Conservation (phyloP, 139 green algal species). For the Chlorella vulgaris region DNA sequence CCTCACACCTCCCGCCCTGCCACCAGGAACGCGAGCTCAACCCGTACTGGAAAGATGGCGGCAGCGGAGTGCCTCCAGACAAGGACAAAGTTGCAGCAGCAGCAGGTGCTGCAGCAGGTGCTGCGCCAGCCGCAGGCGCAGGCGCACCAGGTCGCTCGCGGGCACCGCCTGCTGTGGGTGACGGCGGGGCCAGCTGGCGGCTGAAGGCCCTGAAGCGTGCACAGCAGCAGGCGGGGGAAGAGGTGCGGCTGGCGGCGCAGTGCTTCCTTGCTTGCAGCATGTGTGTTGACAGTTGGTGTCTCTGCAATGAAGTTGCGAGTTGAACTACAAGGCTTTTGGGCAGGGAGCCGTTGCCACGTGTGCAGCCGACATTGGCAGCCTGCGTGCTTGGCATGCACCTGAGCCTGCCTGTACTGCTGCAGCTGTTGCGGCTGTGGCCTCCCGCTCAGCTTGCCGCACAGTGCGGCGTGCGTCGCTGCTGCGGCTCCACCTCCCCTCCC, state of each 20-base stretch:
- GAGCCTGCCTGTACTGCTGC: not conserved
- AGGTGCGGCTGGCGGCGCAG: slow-evolving; percentile 39
- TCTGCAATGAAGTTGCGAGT: too few relatives aligned
- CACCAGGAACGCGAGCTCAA: slow-evolving; percentile 49
- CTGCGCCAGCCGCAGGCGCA: too few relatives aligned
- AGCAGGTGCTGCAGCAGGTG: too few relatives aligned
- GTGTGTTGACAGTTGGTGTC: not conserved
- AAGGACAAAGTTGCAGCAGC: not conserved
- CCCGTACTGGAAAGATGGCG: slow-evolving; percentile 39
- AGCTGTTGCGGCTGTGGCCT: not conserved
- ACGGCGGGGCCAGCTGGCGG: slow-evolving; percentile 91
- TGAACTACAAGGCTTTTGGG: too few relatives aligned
- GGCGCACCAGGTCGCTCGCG: too few relatives aligned
- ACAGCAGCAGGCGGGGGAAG: slow-evolving; percentile 71
- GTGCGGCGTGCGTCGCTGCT: too few relatives aligned
- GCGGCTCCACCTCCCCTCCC: too few relatives aligned
- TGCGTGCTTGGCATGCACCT: not conserved
- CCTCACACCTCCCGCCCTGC: too few relatives aligned
- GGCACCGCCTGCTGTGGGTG: slow-evolving; percentile 60
- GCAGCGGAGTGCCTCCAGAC: slow-evolving; percentile 27
- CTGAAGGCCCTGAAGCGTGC: slow-evolving; percentile 90
- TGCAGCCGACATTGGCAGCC: too few relatives aligned
- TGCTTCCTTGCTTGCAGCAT: not conserved
- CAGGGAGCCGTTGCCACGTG: too few relatives aligned
- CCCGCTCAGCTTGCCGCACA: not conserved